Evolutionary conservation across 2,329 filamentous ascomycete genomes (phyloP).

Genomic region (Penicillium sp.): DNA sequence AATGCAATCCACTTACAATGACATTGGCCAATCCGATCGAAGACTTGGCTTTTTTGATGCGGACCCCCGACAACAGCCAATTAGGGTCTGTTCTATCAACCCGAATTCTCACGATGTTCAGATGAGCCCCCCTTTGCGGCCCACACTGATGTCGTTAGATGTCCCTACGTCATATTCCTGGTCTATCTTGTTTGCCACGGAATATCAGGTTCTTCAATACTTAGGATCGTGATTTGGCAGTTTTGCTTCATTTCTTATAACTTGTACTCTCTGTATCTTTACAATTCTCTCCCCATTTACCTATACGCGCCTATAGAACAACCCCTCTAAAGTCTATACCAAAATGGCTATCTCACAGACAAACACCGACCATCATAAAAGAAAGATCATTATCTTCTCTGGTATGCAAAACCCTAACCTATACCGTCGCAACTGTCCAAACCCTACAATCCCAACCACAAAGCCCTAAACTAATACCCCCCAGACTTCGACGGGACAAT

Average conservation of each 20-base stretch:
- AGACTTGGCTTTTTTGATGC: not conserved
- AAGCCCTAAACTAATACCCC: not conserved
- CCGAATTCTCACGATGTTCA: slow-evolving; percentile 5
- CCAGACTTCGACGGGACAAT: slow-evolving; percentile 71
- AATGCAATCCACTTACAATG: slow-evolving; percentile 9
- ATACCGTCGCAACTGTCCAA: not conserved
- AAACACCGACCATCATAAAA: slow-evolving; percentile 26
- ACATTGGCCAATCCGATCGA: not conserved
- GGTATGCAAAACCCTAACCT: slow-evolving; percentile 31
- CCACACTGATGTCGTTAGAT: slow-evolving; percentile 11
- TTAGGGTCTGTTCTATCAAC: not conserved
- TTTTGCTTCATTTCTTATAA: not conserved
- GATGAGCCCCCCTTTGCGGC: not conserved
- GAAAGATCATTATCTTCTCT: slow-evolving; percentile 50
- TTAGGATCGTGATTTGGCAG: not conserved
- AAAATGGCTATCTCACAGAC: slow-evolving; percentile 13
- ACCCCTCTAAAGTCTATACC: not conserved
- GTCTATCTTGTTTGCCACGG: slow-evolving; percentile 7
- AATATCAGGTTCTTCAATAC: not conserved
- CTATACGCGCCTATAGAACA: not conserved
- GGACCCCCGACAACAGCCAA: not conserved
- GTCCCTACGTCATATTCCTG: slow-evolving; percentile 6
- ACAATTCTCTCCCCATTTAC: not conserved
- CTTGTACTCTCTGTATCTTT: not conserved
- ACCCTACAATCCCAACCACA: not conserved